Conservation (phyloP, 164 flowering plant genomes). For the Stephania japonica region DNA sequence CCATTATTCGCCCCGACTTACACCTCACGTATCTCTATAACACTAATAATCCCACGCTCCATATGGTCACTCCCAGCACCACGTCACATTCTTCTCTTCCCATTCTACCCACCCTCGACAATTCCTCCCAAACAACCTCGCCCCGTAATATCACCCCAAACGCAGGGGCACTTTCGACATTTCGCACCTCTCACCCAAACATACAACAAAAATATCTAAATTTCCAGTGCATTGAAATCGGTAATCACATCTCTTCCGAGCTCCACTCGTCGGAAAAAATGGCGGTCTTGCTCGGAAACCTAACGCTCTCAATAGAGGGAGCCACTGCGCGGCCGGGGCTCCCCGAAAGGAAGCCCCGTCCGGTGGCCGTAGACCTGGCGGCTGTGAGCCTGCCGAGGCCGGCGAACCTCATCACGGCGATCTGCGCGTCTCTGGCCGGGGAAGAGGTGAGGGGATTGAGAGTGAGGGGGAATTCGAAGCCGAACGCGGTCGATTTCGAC, state of each 20-base stretch:
- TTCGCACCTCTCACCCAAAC: not conserved
- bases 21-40: too few species aligned
- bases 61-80: not conserved
- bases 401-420: conserved; percentile 6
- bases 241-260: not conserved
- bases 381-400: conserved; percentile 32
- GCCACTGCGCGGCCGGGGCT: conserved; percentile 22
- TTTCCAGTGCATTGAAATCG: not conserved
- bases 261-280: conserved; percentile 19
- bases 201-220: not conserved
- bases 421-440: conserved; percentile 20
- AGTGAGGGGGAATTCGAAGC: conserved; percentile 32
- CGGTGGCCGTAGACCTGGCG: conserved; percentile 28
- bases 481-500: conserved; percentile 51
- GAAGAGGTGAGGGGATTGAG: conserved; percentile 23
- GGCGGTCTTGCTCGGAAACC: conserved; percentile 61
- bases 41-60: too few species aligned
- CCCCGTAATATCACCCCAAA: too few species aligned
- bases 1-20: too few species aligned
- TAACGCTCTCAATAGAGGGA: conserved; percentile 37
- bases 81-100: not conserved
- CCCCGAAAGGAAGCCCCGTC: conserved; percentile 37
- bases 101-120: not conserved
- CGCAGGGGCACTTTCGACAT: not conserved
- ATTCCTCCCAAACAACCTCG: too few species aligned